Evolutionary conservation across 164 flowering plant genomes (phyloP).

Genomic region (Tinospora cordifolia): DNA sequence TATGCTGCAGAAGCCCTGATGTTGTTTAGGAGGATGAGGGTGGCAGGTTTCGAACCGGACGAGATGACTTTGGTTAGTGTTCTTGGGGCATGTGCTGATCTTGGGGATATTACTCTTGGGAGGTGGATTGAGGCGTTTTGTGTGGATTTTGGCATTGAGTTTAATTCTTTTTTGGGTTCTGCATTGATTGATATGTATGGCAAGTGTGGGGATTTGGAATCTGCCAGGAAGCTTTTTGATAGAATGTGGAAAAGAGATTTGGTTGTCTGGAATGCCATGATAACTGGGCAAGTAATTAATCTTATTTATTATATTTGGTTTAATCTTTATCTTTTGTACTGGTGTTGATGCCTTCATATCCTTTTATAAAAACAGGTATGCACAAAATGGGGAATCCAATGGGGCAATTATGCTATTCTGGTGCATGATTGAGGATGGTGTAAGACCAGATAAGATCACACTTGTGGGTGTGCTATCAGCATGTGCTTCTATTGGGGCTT

Average conservation of each 20-base stretch:
- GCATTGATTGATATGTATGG: slow-evolving; percentile 9
- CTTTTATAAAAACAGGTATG: not conserved
- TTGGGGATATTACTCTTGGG: slow-evolving; percentile 3
- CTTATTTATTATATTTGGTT: not conserved
- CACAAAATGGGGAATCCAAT: slow-evolving; percentile 8
- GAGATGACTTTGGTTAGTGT: slow-evolving; percentile 15
- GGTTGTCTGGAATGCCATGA: slow-evolving; percentile 11
- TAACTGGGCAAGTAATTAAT: slow-evolving; percentile 6
- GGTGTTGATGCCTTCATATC: not conserved
- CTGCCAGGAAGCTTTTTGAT: slow-evolving; percentile 6
- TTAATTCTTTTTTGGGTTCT: slow-evolving; percentile 8
- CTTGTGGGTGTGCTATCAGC: slow-evolving; percentile 7
- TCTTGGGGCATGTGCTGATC: slow-evolving; percentile 7
- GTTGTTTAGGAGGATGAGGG: slow-evolving; percentile 12
- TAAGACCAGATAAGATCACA: slow-evolving; percentile 8
- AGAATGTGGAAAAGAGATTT: not conserved
- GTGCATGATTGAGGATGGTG: slow-evolving; percentile 2
- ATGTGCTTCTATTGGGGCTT: slow-evolving; percentile 11
- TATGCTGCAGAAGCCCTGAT: slow-evolving; percentile 3
- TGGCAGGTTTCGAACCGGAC: slow-evolving; percentile 6
- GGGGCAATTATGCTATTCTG: not conserved
- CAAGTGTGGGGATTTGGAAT: slow-evolving; percentile 9
- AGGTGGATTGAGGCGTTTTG: slow-evolving; percentile 6
- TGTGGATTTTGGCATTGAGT: not conserved
- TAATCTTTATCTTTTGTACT: not conserved